Base-by-base conservation (phyloP, 148 eudicot genomes). In the Selenicereus undatus region DNA sequence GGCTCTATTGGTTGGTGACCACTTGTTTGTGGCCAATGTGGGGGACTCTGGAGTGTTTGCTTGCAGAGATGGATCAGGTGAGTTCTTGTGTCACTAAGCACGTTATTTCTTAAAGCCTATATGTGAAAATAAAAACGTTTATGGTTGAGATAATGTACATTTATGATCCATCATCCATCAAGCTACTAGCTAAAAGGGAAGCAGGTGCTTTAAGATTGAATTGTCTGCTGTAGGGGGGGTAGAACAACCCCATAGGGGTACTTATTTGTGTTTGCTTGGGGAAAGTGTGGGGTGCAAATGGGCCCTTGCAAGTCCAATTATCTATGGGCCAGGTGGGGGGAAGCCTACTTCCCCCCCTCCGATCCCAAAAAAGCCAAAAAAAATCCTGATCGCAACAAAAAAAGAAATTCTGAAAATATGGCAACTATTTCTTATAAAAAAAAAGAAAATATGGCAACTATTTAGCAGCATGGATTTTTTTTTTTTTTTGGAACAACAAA, bases 1-100 rank as follows among this genome's bases (percentile, higher is more conserved):
- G 64, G 94, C 94, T 48, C 80, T 92, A 22, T 83, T 93, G 80
- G 74, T 93, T 76, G 92, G 89, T 51, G 87, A 89, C 60, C 86
- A 86, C 45, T 75, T 93, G 76, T 82, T 89, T 76, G 97, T 93
- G 78, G 97, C 97, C 66, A 93, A 93, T 77, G 95, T 93, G 56
- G 97, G 97, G 18, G 95, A 93, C 82, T 93, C 95, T 71, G 86
- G 97, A 86, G 94, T 88, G 71, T 91, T 93, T 79, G 90, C 91
- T 65, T 87, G 90, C 83, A 91, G 89, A 82, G 90, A 85, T 74
- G 97, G 97, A 60, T 85, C 91, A 75, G 96, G 96, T 92, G 50
- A 64, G 88, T 68, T 85, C 74, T 29, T 69, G 29, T 16, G 11
- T 65, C 71, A 8, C 12, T 9, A 65, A 35, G 60, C 66, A 74